A percentile compares a stretch with the other conserved stretches of the same genome.
Conservation (phyloP, 2,329 filamentous ascomycete species). For the Grosmannia huntii region DNA sequence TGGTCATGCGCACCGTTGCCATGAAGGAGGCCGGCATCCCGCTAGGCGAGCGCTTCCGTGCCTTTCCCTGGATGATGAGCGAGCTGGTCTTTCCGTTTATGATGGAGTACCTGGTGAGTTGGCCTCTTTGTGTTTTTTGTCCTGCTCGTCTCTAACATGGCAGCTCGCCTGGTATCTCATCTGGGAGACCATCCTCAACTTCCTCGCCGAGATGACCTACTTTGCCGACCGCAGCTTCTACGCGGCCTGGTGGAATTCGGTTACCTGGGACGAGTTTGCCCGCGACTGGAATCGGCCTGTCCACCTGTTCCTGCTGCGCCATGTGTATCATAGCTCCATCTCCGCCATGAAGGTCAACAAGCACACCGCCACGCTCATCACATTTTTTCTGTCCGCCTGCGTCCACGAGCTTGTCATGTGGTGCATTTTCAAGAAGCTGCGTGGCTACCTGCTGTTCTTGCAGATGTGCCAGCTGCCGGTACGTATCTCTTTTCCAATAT, state of each 20-base stretch:
- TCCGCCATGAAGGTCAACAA: slow-evolving; percentile 59
- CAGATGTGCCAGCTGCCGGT: slow-evolving; percentile 64
- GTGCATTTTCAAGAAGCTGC: slow-evolving; percentile 65
- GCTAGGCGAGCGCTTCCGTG: slow-evolving; percentile 44
- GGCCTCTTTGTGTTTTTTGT: not conserved
- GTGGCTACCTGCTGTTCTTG: slow-evolving; percentile 59
- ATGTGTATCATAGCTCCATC: slow-evolving; percentile 70
- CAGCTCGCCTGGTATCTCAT: slow-evolving; percentile 67
- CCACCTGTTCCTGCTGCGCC: slow-evolving; percentile 63
- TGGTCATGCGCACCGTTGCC: slow-evolving; percentile 51
- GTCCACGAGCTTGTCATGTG: slow-evolving; percentile 71
- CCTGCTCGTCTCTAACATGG: not conserved
- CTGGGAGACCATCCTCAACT: slow-evolving; percentile 64
- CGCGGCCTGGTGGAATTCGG: slow-evolving; percentile 50
- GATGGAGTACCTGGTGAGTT: slow-evolving; percentile 53
- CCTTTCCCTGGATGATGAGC: slow-evolving; percentile 63
- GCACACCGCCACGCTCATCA: slow-evolving; percentile 60
- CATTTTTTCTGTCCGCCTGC: slow-evolving; percentile 58
- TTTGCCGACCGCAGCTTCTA: slow-evolving; percentile 70
- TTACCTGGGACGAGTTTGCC: slow-evolving; percentile 62
- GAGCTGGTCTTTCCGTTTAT: slow-evolving; percentile 70
- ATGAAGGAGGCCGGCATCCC: slow-evolving; percentile 56
- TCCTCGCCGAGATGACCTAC: slow-evolving; percentile 61
- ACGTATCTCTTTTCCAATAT: slow-evolving; percentile 11
- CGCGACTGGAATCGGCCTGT: slow-evolving; percentile 70